Evolutionary conservation across 495 filamentous ascomycete species (phyloP).

Genomic region (Penicillium paradoxum): DNA sequence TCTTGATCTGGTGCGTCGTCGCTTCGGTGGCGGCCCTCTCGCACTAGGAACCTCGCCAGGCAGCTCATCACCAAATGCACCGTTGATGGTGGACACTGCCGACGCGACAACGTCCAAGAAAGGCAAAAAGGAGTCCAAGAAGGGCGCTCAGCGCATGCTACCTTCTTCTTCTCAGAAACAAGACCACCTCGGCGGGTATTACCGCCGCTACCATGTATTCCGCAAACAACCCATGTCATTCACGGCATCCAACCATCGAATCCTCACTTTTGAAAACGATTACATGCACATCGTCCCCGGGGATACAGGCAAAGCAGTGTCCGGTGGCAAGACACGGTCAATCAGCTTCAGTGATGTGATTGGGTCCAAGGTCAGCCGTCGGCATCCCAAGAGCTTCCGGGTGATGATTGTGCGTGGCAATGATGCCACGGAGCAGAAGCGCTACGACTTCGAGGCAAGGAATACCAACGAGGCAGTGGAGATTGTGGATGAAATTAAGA

Average conservation of each 20-base stretch:
- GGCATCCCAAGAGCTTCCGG: conserved; percentile 89
- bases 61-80: conserved; percentile 74
- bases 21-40: conserved; percentile 76
- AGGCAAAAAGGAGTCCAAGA: conserved; percentile 69
- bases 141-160: conserved; percentile 53
- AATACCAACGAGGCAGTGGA: conserved; percentile 75
- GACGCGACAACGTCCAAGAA: conserved; percentile 50
- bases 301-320: conserved; percentile 50
- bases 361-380: conserved; percentile 84
- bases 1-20: conserved; percentile 80
- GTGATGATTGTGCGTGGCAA: conserved; percentile 76
- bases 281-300: conserved; percentile 92
- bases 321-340: conserved; percentile 72
- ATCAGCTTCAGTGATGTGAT: conserved; percentile 91
- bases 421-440: conserved; percentile 67
- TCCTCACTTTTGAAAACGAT: conserved; percentile 88
- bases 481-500: conserved; percentile 81
- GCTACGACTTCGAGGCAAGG: conserved; percentile 93
- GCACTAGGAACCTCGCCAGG: conserved; percentile 74
- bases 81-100: conserved; percentile 52
- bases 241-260: conserved; percentile 73
- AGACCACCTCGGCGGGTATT: conserved; percentile 64
- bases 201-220: conserved; percentile 85
- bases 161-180: conserved; percentile 78
- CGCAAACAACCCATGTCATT: conserved; percentile 94